These are phyloP conservation scores for Isatis lusitanica DNA, from an alignment of 441 rosid species.

Conservation along the genomic window DNA sequence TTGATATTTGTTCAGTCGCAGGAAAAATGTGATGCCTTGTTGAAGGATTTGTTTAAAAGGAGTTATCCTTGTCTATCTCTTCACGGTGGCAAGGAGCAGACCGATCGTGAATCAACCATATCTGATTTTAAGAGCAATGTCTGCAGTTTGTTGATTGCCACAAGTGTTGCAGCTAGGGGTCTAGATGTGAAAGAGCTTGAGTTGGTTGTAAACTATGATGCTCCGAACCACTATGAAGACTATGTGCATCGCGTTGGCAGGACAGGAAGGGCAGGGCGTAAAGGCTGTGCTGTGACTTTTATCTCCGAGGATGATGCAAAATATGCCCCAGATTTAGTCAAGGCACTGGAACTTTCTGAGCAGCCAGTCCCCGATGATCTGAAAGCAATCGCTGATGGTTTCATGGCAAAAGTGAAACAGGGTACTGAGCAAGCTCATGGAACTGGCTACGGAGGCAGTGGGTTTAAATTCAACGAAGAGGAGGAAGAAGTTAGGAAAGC, in stretches of 20 bases:
- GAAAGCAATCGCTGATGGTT: conserved; percentile 80
- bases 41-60: conserved; percentile 69
- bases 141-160: conserved; percentile 84
- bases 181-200: conserved; percentile 96
- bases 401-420: conserved; percentile 87
- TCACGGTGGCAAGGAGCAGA: conserved; percentile 95
- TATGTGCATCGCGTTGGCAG: conserved; percentile 95
- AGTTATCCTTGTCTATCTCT: conserved; percentile 94
- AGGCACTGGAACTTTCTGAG: conserved; percentile 91
- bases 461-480: conserved; percentile 94
- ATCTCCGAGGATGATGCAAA: conserved; percentile 85
- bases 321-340: conserved; percentile 92
- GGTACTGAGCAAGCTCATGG: conserved; percentile 95
- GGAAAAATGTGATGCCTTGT: conserved; percentile 86
- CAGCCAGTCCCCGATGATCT: conserved; percentile 89
- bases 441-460: conserved; percentile 96
- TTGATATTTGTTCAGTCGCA: conserved; percentile 84
- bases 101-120: conserved; percentile 89
- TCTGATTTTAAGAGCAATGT: conserved; percentile 81
- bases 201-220: conserved; percentile 83
- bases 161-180: conserved; percentile 96
- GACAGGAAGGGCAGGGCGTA: conserved; percentile 92
- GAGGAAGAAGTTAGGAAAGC: conserved; percentile 94
- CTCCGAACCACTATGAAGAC: conserved; percentile 87
- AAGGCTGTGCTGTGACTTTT: conserved; percentile 92